Base-by-base conservation (phyloP, 1,284 basidiomycete genomes). In the Puccinia brachypodii region DNA sequence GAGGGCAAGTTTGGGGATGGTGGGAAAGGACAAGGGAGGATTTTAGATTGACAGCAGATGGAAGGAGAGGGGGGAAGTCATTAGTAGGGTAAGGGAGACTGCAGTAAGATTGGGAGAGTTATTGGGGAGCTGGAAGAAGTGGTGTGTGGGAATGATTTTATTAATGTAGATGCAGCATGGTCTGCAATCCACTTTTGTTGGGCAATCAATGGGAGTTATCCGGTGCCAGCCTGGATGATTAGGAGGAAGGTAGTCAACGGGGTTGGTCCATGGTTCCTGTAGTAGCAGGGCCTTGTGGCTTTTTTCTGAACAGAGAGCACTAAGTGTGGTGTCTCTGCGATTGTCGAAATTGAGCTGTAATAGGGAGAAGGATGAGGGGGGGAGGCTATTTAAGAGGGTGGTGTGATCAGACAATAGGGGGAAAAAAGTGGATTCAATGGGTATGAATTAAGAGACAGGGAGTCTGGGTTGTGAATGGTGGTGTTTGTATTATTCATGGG, bases 131-230 rank as follows among this genome's bases (percentile, higher is more conserved):
- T 16, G 6, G 16, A 53, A 42, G 50, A 56, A 56, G 28, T 74
- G n/a, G 19, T 72, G 38, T 22, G 47, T 31, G n/a, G 44, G 69
- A 38, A n/a, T 72, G 9, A 31, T 31, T 38, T 58, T 74, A 4
- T 56, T 74, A 22, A 74, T 40, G 47, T 74, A 74, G 13, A 74
- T 74, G 31, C 72, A 74, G 31, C 42, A 56, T 16, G 50, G 44
- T 44, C 28, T 50, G 38, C 25, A 13, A 40, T 38, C 66, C 31
- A 16, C 40, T 25, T 36, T 25, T 13, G 3, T 13, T 38, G 66
- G 66, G 14, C 13, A 28, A 47, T 36, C n/a, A 33, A 53, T 22
- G 16, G 28, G 71, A 31, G 31, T 50, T 33, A 73, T 44, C 33
- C 28, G 25, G 33, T 73, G 71, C 71, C 71, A 73, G 40, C 44